Base-by-base conservation (phyloP, 129 eudicot species). In the Oenanthe sinensis region DNA sequence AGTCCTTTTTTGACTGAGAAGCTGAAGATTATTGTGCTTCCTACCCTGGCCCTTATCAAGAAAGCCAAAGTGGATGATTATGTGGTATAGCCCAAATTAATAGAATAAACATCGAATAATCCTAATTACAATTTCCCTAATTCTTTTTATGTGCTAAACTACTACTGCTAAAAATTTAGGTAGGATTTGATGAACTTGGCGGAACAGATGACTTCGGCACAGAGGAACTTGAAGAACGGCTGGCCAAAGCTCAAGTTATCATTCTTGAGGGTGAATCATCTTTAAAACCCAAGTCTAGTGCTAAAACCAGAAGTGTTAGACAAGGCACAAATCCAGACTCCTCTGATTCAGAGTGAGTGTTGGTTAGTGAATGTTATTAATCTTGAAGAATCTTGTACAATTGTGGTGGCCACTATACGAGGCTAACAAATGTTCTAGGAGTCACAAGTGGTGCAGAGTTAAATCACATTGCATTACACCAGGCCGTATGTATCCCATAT, bases 141-240 rank as follows among this genome's bases (percentile, higher is more conserved):
- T 28, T 30, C 45, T 73, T 77, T 45, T 4, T 17, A 15, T 71
- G 45, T 69, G 30, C 9, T 17, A 19, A 80, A 22, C 36, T 44
- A 42, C 71, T 45, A 28, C 5, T 24, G 30, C 77, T 71, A 22
- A 26, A 17, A 62, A 77, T 81, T 75, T 82, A 95, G 98, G 98
- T 95, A 60, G 98, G 98, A 58, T 95, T 91, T 89, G 90, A 95
- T 77, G 97, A 95, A 85, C 97, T 95, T 39, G 98, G 97, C 55
- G 97, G 96, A 37, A 85, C 77, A 12, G 98, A 95, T 77, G 96
- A 87, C 17, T 95, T 95, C 83, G 90, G 91, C 89, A 95, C 97
- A 10, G 97, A 91, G 77, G 94, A 90, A 68, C 89, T 95, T 45
- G 97, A 91, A 81, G 98, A 91, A 83, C 88, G 97, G 83, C 55